Evolutionary conservation across 805 yeast genomes (phyloP).

Genomic region (Candida adriatica): DNA sequence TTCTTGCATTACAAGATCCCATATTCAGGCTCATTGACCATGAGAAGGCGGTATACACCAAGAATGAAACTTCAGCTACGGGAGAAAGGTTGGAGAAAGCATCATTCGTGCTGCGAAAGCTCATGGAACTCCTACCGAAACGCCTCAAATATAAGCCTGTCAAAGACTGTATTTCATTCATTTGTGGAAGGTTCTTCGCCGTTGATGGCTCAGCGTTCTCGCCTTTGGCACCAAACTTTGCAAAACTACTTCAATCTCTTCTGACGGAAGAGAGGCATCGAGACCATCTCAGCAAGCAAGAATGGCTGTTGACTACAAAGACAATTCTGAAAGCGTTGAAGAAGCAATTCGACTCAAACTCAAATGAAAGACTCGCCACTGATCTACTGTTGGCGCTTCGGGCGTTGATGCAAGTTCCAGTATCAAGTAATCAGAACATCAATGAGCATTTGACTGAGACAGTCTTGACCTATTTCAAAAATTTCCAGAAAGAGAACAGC

Average conservation of each 20-base stretch:
- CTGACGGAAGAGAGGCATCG: slow-evolving; percentile 16
- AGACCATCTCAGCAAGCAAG: slow-evolving; percentile 13
- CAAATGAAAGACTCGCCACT: slow-evolving; percentile 22
- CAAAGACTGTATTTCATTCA: slow-evolving; percentile 6
- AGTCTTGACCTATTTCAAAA: slow-evolving; percentile 18
- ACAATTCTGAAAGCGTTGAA: slow-evolving; percentile 9
- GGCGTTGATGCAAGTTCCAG: slow-evolving; percentile 21
- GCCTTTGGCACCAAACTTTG: slow-evolving; percentile 27
- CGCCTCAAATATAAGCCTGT: slow-evolving; percentile 14
- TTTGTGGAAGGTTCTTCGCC: slow-evolving; percentile 9
- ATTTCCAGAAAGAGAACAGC: slow-evolving; percentile 22
- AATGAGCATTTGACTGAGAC: slow-evolving; percentile 15
- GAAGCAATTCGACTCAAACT: slow-evolving; percentile 4
- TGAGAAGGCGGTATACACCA: slow-evolving; percentile 29
- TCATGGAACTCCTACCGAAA: slow-evolving; percentile 10
- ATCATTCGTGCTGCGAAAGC: slow-evolving; percentile 26
- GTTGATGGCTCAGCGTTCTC: slow-evolving; percentile 13
- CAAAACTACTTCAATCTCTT: slow-evolving; percentile 23
- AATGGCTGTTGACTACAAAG: slow-evolving; percentile 11
- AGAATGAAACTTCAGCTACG: slow-evolving; percentile 23
- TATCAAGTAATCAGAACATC: slow-evolving; percentile 18
- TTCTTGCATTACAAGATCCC: slow-evolving; percentile 21
- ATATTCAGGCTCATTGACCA: slow-evolving; percentile 25
- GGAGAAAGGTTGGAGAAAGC: slow-evolving; percentile 28
- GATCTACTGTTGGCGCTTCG: slow-evolving; percentile 23